Conservation (phyloP, 768 basidiomycete species). For the Tephrocybe sp. region DNA sequence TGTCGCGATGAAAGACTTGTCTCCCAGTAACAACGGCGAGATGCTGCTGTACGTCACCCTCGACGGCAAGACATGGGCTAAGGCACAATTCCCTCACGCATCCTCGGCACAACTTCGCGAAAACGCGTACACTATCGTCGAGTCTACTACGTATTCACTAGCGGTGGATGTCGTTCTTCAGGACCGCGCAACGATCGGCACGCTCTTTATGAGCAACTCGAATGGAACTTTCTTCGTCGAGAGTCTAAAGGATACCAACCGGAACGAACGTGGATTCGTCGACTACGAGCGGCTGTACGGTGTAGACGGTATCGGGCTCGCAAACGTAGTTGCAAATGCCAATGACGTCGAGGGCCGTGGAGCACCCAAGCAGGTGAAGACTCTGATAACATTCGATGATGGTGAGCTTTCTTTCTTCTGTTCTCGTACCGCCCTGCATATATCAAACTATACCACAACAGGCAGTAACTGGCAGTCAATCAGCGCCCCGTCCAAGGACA, state of each 20-base stretch:
- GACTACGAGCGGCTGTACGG: conserved; percentile 91
- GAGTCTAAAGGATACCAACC: conserved; percentile 88
- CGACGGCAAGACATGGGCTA: conserved; percentile 83
- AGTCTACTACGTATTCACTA: conserved; percentile 90
- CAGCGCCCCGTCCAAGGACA: conserved; percentile 54
- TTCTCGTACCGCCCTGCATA: neutral
- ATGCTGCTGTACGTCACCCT: conserved; percentile 87
- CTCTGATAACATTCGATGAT: conserved; percentile 89
- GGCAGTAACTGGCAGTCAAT: conserved; percentile 79
- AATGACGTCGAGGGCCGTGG: conserved; percentile 77
- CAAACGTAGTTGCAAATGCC: conserved; percentile 84
- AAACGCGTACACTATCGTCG: conserved; percentile 95
- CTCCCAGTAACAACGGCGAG: conserved; percentile 55
- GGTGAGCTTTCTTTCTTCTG: conserved; percentile 18
- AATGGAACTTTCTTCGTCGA: conserved; percentile 96
- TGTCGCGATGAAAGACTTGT: conserved; percentile 79
- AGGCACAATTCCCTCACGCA: conserved; percentile 91
- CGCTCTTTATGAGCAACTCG: conserved; percentile 93
- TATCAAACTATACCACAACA: conserved; percentile 21
- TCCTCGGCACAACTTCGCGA: conserved; percentile 76
- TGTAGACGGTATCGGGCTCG: conserved; percentile 87
- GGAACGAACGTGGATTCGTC: conserved; percentile 85
- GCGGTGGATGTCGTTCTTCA: conserved; percentile 91
- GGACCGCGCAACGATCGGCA: conserved; percentile 69
- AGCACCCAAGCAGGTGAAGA: conserved; percentile 71